phyloP scores from a whole-genome alignment of 257 asterid genomes.

The Lavandula angustifolia region DNA sequence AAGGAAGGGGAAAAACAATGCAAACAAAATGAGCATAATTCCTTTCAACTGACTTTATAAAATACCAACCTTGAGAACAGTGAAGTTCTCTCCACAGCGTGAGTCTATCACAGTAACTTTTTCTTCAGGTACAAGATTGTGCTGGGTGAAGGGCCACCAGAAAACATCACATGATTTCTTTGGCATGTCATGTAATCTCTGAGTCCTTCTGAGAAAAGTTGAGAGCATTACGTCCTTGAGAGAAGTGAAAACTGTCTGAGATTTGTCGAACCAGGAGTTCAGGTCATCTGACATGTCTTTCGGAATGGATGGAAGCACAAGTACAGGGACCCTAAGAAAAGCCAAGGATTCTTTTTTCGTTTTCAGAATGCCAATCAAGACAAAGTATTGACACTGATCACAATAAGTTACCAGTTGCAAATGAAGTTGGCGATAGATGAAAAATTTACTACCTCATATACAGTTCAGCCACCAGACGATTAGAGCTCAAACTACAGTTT shows the following conservation, averaged over 20 bases:
- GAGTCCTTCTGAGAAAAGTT: slow-evolving; percentile 53
- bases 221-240: slow-evolving; percentile 80
- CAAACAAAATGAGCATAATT: background rate
- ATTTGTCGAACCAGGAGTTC: slow-evolving; percentile 73
- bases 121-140: slow-evolving; percentile 74
- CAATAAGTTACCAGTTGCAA: slow-evolving; percentile 1
- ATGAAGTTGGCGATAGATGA: slow-evolving; percentile 1
- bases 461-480: slow-evolving; percentile 3
- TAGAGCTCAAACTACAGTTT: slow-evolving; percentile 13
- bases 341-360: slow-evolving; percentile 15
- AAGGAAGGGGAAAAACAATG: slow-evolving; percentile 5
- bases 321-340: slow-evolving; percentile 75
- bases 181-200: slow-evolving; percentile 70
- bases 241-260: slow-evolving; percentile 62
- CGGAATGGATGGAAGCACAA: slow-evolving; percentile 85
- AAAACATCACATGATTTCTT: slow-evolving; percentile 67
- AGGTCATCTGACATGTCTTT: slow-evolving; percentile 75
- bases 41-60: slow-evolving; percentile 9
- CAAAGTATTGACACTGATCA: background rate
- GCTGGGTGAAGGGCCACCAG: slow-evolving; percentile 99
- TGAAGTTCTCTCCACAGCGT: slow-evolving; percentile 93
- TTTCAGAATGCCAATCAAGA: slow-evolving; percentile 4
- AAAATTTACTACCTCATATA: background rate
- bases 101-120: slow-evolving; percentile 92
- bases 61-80: slow-evolving; percentile 72